Evolutionary conservation across 495 filamentous ascomycete species (phyloP).

Genomic region (Hyaloscypha variabilis): DNA sequence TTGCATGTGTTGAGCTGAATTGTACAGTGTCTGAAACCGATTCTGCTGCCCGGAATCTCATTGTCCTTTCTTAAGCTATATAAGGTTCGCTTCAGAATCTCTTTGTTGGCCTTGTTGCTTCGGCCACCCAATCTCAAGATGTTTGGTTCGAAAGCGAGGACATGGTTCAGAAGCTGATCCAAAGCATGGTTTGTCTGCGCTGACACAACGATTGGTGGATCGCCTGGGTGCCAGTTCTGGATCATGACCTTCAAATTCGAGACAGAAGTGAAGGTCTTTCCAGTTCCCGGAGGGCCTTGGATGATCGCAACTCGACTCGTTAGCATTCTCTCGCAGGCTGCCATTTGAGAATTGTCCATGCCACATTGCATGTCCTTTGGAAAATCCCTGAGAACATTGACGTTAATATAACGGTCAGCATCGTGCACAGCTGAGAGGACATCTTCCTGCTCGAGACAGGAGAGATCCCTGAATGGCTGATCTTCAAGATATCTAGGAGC

Average conservation of each 20-base stretch:
- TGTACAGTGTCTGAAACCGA: neutral
- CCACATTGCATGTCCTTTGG: slow-evolving; percentile 43
- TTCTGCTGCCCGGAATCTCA: neutral
- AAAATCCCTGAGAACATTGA: slow-evolving; percentile 53
- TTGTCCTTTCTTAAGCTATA: slow-evolving; percentile 50
- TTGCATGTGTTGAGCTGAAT: slow-evolving; percentile 29
- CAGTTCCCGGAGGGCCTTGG: slow-evolving; percentile 91
- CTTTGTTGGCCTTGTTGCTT: slow-evolving; percentile 60
- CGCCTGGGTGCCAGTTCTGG: slow-evolving; percentile 54
- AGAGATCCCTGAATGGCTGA: slow-evolving; percentile 49
- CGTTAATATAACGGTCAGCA: slow-evolving; percentile 23
- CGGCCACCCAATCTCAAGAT: slow-evolving; percentile 82
- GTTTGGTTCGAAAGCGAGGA: slow-evolving; percentile 64
- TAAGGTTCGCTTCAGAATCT: slow-evolving; percentile 67
- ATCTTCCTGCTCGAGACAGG: slow-evolving; percentile 26
- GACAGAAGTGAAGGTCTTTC: slow-evolving; percentile 81
- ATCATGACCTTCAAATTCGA: slow-evolving; percentile 70
- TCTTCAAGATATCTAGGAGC: slow-evolving; percentile 51
- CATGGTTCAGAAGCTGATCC: slow-evolving; percentile 76
- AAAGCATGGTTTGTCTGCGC: slow-evolving; percentile 87
- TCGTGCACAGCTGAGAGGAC: neutral
- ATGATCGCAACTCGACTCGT: slow-evolving; percentile 76
- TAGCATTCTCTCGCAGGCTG: slow-evolving; percentile 61
- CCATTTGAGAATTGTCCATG: slow-evolving; percentile 60
- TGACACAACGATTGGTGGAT: slow-evolving; percentile 55